Base-by-base conservation (phyloP, 495 filamentous ascomycete genomes). In the Penicillium herquei region DNA sequence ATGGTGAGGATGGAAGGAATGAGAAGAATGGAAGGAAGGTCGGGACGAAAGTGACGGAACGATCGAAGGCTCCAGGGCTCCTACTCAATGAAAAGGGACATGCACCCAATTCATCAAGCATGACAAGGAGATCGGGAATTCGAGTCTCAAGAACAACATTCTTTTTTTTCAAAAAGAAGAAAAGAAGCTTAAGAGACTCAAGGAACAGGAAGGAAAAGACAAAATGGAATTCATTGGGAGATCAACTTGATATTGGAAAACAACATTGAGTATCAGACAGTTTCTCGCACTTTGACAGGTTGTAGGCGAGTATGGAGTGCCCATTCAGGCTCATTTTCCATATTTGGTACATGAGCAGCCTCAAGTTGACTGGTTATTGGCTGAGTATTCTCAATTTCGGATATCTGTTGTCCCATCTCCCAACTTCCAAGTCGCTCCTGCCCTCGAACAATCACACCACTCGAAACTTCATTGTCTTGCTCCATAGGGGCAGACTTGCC, bases 401-500 rank as follows among this genome's bases (percentile, higher is more conserved):
- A 62, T 35, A 47, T 63, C 11, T 62, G 68, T 35, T 78, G 63
- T 9, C 57, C 67, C 70, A 82, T 67, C 40, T 84, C 81, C 81
- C 81, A 83, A 56, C 78, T 81, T 11, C 78, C 80, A 4, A 72
- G 59, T 39, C 79, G 66, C 55, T 81, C 78, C 47, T 81, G 70
- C 7, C 73, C 72, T 10, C 67, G 68, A 3, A 59, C 66, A 34
- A 68, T 46, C 14, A 59, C 44, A 6, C 41, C 59, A 10, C 57
- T 54, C 3, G 51, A 14, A 34, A 46, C 10, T 12, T 52, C 62
- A 35, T 61, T 39, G 9, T 57, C 13, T 3, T 59, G 34, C 4
- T 65, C 60, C 7, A 57, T 33, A 14, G 54, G 42, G n/a, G 62
- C 39, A 8, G 56, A 33, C 54, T 70, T 68, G 26, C 56, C 51